phyloP scores from a whole-genome alignment of 306 rosid genomes.

The Crotalaria pallida region DNA sequence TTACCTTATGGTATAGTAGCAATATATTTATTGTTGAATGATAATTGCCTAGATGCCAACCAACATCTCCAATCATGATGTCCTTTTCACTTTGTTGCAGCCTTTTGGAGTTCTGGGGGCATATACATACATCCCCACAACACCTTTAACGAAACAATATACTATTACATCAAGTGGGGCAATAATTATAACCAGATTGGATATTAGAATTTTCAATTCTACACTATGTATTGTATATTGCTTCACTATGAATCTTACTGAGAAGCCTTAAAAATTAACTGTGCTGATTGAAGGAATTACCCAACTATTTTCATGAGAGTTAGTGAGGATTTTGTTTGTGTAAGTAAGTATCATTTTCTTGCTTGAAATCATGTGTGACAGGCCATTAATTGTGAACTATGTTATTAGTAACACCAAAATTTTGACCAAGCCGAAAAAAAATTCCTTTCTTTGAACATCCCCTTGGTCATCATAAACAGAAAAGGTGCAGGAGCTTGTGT shows the following conservation, averaged over 20 bases:
- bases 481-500: slow-evolving; percentile 38
- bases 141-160: slow-evolving; percentile 32
- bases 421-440: neutral
- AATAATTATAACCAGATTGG: slow-evolving; percentile 42
- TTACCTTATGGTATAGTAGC: neutral
- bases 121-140: slow-evolving; percentile 28
- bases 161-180: slow-evolving; percentile 27
- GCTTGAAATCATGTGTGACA: neutral
- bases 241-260: neutral
- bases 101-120: slow-evolving; percentile 37
- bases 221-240: neutral
- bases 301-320: neutral
- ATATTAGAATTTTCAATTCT: neutral
- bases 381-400: neutral
- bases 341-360: neutral
- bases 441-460: neutral
- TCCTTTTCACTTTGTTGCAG: slow-evolving; percentile 42
- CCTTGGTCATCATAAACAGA: slow-evolving; percentile 16
- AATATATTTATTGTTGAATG: slow-evolving; percentile 16
- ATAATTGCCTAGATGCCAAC: slow-evolving; percentile 32
- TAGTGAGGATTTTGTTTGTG: neutral
- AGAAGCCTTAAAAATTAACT: neutral
- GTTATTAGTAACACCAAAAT: neutral
- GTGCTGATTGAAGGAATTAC: neutral
- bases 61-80: slow-evolving; percentile 50